Base-by-base conservation (phyloP, 2,329 filamentous ascomycete genomes). In the Orbilia quercus region DNA sequence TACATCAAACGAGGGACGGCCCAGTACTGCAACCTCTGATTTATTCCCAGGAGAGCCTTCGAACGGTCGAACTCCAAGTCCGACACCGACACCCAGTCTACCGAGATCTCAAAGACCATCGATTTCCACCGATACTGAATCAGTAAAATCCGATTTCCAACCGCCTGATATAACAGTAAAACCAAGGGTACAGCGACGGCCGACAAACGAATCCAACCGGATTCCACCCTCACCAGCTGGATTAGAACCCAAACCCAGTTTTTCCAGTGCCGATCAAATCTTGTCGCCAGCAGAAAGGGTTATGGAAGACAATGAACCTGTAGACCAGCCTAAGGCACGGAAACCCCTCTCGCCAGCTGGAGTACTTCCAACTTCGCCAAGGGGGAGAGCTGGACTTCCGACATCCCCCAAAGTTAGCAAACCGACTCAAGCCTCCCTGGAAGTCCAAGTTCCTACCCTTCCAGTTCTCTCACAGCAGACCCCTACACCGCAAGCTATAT, bases 361-460 rank as follows among this genome's bases (percentile, higher is more conserved):
- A n/a, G n/a, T n/a, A n/a, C 45, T 72, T 20, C 67, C 67, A 18
- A 72, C 45, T 0, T 64, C 67, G 5, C 67, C 67, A 22, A 59
- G 58, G n/a, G 47, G 42, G 7, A 48, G 51, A 36, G 45, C 47
- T 25, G 67, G 51, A 5, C 38, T 64, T n/a, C 50, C 67, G 25
- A 47, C 67, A 11, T 58, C 63, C 2, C 63, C 64, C 14, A 66
- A 62, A 55, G 28, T 16, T 7, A 55, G 45, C 38, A 44, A 70
- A 31, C 58, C 59, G 22, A 64, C 63, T 36, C 66, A 34, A 66
- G 75, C 51, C 64, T 76, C 60, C 42, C 54, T 63, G 57, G 69
- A 73, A 62, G 70, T 20, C 38, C 65, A 62, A 31, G 34, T 44
- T 28, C 45, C 64, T 2, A 22, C 12, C 22, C n/a, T 38, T 55